Conservation (phyloP, 129 eudicot species). For the Chrysanthemum lavandulifolium region DNA sequence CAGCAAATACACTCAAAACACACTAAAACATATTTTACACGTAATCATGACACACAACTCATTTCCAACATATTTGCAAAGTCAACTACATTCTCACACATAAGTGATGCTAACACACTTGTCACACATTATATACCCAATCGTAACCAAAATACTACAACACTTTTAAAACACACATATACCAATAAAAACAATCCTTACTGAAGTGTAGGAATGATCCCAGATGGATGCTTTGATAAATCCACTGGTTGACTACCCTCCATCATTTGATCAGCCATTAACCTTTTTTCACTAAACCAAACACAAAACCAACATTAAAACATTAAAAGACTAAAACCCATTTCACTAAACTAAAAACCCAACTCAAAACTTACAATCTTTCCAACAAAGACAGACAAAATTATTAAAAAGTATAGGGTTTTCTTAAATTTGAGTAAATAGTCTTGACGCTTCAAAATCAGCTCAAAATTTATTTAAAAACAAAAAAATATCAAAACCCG, state of each 20-base stretch:
- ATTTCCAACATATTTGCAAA: conserved; percentile 7
- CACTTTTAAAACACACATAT: background rate
- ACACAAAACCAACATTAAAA: conserved; percentile 17
- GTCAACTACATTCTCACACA: background rate
- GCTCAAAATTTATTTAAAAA: too few relatives aligned
- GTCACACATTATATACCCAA: too few relatives aligned
- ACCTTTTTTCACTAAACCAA: conserved; percentile 7
- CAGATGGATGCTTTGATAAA: conserved; percentile 85
- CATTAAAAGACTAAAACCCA: background rate
- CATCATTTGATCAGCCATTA: conserved; percentile 78
- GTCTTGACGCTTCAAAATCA: too few relatives aligned
- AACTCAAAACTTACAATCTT: too few relatives aligned
- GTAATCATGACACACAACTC: background rate
- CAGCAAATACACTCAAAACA: background rate
- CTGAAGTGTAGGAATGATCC: conserved; percentile 92
- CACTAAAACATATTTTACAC: background rate
- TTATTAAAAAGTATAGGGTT: too few relatives aligned
- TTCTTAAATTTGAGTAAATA: too few relatives aligned
- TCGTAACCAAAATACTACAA: too few relatives aligned
- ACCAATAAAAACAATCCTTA: conserved; percentile 32
- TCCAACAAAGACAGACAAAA: too few relatives aligned
- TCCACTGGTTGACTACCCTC: conserved; percentile 89
- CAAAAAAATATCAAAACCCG: background rate
- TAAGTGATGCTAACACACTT: background rate
- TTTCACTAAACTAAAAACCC: too few relatives aligned